phyloP scores from a whole-genome alignment of 176 grass and related monocot genomes.

The Ampelocalamus luodianensis region DNA sequence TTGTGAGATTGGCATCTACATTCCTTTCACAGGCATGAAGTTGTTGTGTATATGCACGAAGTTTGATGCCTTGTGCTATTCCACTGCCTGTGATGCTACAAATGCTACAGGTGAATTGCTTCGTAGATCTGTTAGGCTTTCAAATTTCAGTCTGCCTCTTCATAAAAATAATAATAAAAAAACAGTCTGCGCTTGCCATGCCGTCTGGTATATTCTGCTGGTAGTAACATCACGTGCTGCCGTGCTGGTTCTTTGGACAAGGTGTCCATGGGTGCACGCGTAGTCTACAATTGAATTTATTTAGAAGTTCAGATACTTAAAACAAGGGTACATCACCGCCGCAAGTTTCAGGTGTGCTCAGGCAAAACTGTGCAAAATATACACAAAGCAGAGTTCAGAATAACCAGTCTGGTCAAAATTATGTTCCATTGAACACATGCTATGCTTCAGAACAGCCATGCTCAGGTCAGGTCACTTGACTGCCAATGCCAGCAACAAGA shows the following conservation, averaged over 20 bases:
- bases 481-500: neutral
- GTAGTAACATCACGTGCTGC: neutral
- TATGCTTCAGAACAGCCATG: neutral
- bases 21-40: slow-evolving; percentile 12
- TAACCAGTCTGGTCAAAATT: neutral
- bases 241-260: neutral
- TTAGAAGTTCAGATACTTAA: too few species aligned
- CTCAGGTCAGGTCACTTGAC: neutral
- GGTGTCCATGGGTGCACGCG: neutral
- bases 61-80: slow-evolving; percentile 39
- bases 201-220: neutral
- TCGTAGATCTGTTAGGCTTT: neutral
- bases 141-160: neutral
- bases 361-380: too few species aligned
- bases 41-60: slow-evolving; percentile 51
- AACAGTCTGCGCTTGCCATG: neutral
- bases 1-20: slow-evolving; percentile 14
- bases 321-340: too few species aligned
- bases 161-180: too few species aligned
- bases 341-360: too few species aligned
- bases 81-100: slow-evolving; percentile 35
- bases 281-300: too few species aligned
- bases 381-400: too few species aligned
- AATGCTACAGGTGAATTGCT: slow-evolving; percentile 30
- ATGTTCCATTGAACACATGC: neutral